Conservation (phyloP, 2,329 filamentous ascomycete genomes). For the Zelopaecilomyces penicillatus region DNA sequence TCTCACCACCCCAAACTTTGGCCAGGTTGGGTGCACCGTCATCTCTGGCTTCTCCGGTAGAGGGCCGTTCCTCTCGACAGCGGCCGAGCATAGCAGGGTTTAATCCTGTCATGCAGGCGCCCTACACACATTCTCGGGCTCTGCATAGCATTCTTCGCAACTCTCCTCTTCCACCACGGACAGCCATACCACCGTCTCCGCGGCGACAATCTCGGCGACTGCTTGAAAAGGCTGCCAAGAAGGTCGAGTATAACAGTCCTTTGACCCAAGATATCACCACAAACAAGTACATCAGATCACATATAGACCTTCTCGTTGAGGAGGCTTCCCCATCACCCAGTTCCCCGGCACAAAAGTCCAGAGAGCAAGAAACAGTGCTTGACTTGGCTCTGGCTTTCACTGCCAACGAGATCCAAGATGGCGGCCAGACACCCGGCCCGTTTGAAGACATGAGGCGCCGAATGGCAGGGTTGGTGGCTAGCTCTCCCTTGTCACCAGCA, state of each 20-base stretch:
- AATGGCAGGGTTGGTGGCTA: constrained; percentile 40
- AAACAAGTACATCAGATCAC: constrained; percentile 52
- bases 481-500: constrained; percentile 33
- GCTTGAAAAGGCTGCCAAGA: constrained; percentile 44
- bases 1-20: constrained; percentile 23
- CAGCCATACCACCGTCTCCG: constrained; percentile 43
- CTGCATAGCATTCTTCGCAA: constrained; percentile 59
- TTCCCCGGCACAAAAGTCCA: constrained; percentile 26
- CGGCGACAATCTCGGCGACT: constrained; percentile 46
- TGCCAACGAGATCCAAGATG: constrained; percentile 48
- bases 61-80: constrained; percentile 11
- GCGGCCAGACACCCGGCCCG: constrained; percentile 53
- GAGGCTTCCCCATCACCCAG: constrained; percentile 39
- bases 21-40: not conserved
- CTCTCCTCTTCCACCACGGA: constrained; percentile 51
- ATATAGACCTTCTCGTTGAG: constrained; percentile 54
- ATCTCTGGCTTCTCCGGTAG: constrained; percentile 8
- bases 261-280: constrained; percentile 56
- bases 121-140: constrained; percentile 50
- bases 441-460: constrained; percentile 55
- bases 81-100: not conserved
- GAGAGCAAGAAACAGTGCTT: constrained; percentile 32
- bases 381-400: constrained; percentile 45
- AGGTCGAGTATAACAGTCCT: constrained; percentile 55
- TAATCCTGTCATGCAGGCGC: constrained; percentile 26